phyloP scores from a whole-genome alignment of 805 yeast species.

The Debaryomyces tyrocola region DNA sequence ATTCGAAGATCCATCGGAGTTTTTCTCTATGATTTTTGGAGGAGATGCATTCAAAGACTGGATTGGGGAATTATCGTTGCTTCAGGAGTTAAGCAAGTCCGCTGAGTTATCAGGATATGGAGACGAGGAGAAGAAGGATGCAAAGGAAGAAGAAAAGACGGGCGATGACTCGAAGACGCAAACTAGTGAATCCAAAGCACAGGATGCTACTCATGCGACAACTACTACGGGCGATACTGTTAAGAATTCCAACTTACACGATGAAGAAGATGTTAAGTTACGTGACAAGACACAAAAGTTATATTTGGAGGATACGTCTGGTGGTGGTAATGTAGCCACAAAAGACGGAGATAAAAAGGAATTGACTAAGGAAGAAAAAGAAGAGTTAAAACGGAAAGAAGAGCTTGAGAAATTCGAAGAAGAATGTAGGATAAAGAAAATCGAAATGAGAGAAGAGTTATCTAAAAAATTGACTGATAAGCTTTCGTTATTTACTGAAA shows the following conservation, averaged over 20 bases:
- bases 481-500: slow-evolving; percentile 43
- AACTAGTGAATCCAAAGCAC: background rate
- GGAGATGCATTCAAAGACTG: slow-evolving; percentile 78
- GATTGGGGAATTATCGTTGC: slow-evolving; percentile 76
- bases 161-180: slow-evolving; percentile 5
- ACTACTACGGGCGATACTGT: slow-evolving; percentile 3
- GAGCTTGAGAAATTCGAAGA: slow-evolving; percentile 71
- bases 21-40: slow-evolving; percentile 81
- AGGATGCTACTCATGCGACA: background rate
- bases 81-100: slow-evolving; percentile 40
- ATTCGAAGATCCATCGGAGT: slow-evolving; percentile 80
- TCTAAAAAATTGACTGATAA: slow-evolving; percentile 53
- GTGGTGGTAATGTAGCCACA: slow-evolving; percentile 2
- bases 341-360: slow-evolving; percentile 23
- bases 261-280: slow-evolving; percentile 3
- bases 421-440: slow-evolving; percentile 67
- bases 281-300: slow-evolving; percentile 3
- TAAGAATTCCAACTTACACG: slow-evolving; percentile 7
- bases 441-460: slow-evolving; percentile 63
- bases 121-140: slow-evolving; percentile 24
- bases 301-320: slow-evolving; percentile 12
- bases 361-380: slow-evolving; percentile 38
- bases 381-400: slow-evolving; percentile 45
- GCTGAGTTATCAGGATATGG: slow-evolving; percentile 42
- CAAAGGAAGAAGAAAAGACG: slow-evolving; percentile 15